Evolutionary conservation across 768 basidiomycete species (phyloP).

Genomic region (Boletus sp.): DNA sequence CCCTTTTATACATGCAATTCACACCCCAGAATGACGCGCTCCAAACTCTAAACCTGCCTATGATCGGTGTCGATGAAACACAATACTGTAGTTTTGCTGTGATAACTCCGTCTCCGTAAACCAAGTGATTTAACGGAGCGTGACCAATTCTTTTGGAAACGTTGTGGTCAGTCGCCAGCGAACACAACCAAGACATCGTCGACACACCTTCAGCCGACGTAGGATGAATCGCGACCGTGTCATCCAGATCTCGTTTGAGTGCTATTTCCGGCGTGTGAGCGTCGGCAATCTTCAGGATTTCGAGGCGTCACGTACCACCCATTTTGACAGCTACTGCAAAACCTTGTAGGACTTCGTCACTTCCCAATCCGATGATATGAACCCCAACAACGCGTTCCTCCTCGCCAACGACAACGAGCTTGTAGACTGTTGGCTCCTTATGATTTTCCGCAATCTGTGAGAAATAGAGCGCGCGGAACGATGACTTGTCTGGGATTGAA

Average conservation of each 20-base stretch:
- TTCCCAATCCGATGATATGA: conserved; percentile 88
- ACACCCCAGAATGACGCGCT: neutral
- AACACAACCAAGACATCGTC: neutral
- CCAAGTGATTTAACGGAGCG: conserved; percentile 39
- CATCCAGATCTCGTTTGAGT: conserved; percentile 76
- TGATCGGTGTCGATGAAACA: neutral
- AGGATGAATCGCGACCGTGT: conserved; percentile 90
- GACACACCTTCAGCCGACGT: conserved; percentile 75
- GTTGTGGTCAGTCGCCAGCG: conserved; percentile 13
- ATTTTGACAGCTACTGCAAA: conserved; percentile 98
- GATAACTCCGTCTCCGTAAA: neutral
- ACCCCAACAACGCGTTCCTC: conserved; percentile 97
- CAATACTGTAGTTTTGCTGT: neutral
- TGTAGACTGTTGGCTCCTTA: conserved; percentile 94
- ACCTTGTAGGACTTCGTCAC: conserved; percentile 94
- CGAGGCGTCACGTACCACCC: conserved; percentile 58
- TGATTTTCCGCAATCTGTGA: conserved; percentile 86
- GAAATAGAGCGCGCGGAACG: conserved; percentile 86
- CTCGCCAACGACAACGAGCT: conserved; percentile 79
- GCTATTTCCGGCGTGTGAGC: conserved; percentile 37
- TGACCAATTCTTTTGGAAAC: conserved; percentile 49
- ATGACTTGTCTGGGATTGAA: conserved; percentile 60
- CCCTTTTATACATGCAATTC: neutral
- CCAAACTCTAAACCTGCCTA: neutral
- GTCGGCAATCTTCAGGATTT: neutral